These are phyloP conservation scores for Tulasnella sp. DNA, from an alignment of 768 basidiomycete genomes.

Conservation along the genomic window DNA sequence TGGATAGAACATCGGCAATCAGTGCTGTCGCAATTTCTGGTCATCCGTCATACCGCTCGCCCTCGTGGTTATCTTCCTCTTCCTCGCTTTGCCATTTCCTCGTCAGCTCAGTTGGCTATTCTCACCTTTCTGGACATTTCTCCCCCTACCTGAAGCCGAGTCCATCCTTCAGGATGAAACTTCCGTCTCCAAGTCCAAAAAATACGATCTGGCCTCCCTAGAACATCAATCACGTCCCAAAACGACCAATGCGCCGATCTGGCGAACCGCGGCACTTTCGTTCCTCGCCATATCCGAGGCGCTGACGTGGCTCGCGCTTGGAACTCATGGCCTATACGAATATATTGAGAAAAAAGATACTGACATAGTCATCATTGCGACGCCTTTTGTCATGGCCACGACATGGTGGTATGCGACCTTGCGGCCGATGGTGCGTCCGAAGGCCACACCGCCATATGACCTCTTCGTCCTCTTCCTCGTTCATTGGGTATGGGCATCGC, in stretches of 20 bases:
- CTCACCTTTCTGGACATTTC: no score
- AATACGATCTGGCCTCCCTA: no score
- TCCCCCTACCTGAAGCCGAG: no score
- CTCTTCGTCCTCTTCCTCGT: constrained; percentile 47
- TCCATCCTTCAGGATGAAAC: no score
- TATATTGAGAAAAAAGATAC: constrained; percentile 9
- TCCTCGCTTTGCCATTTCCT: no score
- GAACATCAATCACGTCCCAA: no score
- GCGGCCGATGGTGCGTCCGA: constrained; percentile 40
- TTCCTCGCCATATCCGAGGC: constrained; percentile 46
- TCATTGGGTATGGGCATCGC: constrained; percentile 36
- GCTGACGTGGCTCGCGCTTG: constrained; percentile 48
- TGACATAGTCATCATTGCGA: neutral
- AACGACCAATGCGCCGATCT: constrained; percentile 21
- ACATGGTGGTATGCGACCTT: constrained; percentile 38
- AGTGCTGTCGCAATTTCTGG: no score
- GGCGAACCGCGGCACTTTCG: constrained; percentile 50
- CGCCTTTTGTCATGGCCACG: constrained; percentile 37
- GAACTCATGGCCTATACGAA: constrained; percentile 43
- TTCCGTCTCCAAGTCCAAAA: no score
- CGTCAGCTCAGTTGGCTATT: no score
- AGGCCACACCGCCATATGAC: constrained; percentile 50
- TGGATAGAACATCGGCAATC: no score
- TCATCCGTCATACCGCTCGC: no score
- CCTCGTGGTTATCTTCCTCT: no score